Evolutionary conservation across 192 early-diverging fungal species (phyloP).

Genomic region (Dimargaris verticillata): DNA sequence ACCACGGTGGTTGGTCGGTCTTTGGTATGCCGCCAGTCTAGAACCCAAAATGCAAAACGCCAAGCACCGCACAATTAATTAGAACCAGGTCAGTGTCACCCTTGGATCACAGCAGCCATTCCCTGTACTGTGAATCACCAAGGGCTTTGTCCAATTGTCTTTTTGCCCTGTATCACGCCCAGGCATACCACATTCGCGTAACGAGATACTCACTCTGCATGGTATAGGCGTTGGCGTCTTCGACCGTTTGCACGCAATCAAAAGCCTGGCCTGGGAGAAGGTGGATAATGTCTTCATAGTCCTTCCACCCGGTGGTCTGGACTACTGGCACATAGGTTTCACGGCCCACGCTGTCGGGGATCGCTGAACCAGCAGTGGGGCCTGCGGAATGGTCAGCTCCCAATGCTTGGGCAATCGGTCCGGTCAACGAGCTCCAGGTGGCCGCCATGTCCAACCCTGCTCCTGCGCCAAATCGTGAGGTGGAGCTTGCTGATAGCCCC

Average conservation of each 20-base stretch:
- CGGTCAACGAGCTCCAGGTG: constrained; percentile 12
- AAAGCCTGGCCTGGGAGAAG: constrained; percentile 64
- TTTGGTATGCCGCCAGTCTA: constrained; percentile 28
- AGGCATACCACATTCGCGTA: too few relatives aligned
- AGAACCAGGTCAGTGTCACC: too few relatives aligned
- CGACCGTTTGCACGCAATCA: constrained; percentile 53
- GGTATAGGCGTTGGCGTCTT: constrained; percentile 31
- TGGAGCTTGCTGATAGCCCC: constrained; percentile 15
- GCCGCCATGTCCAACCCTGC: constrained; percentile 22
- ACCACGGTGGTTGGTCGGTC: constrained; percentile 61
- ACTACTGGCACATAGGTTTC: constrained; percentile 16
- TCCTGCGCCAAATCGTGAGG: constrained; percentile 22
- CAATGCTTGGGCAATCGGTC: constrained; percentile 12
- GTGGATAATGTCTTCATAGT: constrained; percentile 70
- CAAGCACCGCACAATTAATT: too few relatives aligned
- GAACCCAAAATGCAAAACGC: too few relatives aligned
- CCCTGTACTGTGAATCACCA: too few relatives aligned
- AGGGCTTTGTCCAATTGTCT: too few relatives aligned
- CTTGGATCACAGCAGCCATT: too few relatives aligned
- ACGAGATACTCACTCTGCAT: constrained; percentile 13
- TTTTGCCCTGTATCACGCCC: too few relatives aligned
- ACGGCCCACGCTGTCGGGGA: constrained; percentile 9
- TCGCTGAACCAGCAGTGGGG: constrained; percentile 12
- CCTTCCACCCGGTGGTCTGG: constrained; percentile 59
- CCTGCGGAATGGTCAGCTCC: constrained; percentile 6